Evolutionary conservation across 192 early-diverging fungal species (phyloP).

Genomic region (Gigaspora rosea): DNA sequence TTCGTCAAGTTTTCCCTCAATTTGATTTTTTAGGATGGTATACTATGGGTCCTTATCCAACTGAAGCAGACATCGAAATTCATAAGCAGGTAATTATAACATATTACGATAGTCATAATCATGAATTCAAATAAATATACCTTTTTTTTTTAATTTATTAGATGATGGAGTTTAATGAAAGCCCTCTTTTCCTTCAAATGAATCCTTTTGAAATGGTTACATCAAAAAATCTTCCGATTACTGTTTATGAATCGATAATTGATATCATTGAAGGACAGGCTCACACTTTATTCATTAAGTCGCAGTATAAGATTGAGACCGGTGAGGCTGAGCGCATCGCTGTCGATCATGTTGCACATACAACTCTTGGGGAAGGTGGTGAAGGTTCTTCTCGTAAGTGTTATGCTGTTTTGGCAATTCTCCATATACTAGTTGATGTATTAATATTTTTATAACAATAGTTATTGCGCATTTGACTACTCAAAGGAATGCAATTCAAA

Average conservation of each 20-base stretch:
- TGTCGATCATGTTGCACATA: constrained; percentile 81
- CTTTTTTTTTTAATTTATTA: constrained; percentile 35
- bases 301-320: constrained; percentile 77
- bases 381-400: constrained; percentile 58
- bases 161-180: constrained; percentile 75
- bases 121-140: background rate
- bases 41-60: constrained; percentile 62
- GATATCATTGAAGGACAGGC: constrained; percentile 61
- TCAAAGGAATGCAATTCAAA: constrained; percentile 80
- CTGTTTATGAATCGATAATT: constrained; percentile 76
- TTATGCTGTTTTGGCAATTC: background rate
- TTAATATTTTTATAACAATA: constrained; percentile 34
- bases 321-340: constrained; percentile 87
- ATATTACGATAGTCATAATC: background rate
- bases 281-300: constrained; percentile 63
- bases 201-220: constrained; percentile 55
- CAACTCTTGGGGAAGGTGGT: constrained; percentile 53
- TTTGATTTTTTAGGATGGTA: constrained; percentile 90
- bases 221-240: constrained; percentile 70
- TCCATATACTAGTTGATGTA: too few species aligned
- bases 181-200: constrained; percentile 73
- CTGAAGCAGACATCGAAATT: constrained; percentile 62
- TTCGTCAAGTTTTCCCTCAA: constrained; percentile 80
- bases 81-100: constrained; percentile 67
- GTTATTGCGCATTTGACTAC: constrained; percentile 70